phyloP scores from a whole-genome alignment of 2,329 filamentous ascomycete genomes.

The Monosporascus sp. region DNA sequence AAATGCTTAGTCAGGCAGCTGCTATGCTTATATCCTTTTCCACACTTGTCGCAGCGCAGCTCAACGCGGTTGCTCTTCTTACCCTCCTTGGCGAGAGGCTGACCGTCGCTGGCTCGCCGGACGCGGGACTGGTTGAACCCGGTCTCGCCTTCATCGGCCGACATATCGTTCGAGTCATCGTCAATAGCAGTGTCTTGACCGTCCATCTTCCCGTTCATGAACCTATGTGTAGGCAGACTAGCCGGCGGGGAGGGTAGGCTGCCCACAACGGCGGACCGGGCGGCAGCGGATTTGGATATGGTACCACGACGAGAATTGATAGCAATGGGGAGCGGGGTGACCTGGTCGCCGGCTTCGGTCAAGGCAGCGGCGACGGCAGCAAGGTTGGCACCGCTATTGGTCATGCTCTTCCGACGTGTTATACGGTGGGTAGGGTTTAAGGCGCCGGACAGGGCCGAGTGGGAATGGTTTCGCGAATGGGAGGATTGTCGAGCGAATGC shows the following conservation, averaged over 20 bases:
- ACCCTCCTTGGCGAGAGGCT: slow-evolving; percentile 74
- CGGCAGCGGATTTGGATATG: slow-evolving; percentile 58
- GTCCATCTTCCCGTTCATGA: slow-evolving; percentile 43
- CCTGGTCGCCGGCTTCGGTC: slow-evolving; percentile 58
- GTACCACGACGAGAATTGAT: slow-evolving; percentile 58
- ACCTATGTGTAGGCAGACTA: slow-evolving; percentile 58
- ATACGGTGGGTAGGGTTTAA: slow-evolving; percentile 80
- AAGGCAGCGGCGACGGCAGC: slow-evolving; percentile 70
- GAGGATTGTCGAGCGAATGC: slow-evolving; percentile 51
- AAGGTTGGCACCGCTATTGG: slow-evolving; percentile 65
- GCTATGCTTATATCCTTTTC: slow-evolving; percentile 99
- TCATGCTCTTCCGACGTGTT: slow-evolving; percentile 90
- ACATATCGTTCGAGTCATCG: slow-evolving; percentile 58
- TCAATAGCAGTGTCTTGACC: slow-evolving; percentile 60
- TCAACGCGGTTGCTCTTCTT: slow-evolving; percentile 75
- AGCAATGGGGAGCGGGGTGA: slow-evolving; percentile 51
- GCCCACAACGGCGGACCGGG: slow-evolving; percentile 45
- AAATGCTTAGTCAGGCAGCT: slow-evolving; percentile 99
- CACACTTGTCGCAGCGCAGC: slow-evolving; percentile 94
- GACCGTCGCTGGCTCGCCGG: slow-evolving; percentile 76
- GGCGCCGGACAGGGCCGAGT: slow-evolving; percentile 71
- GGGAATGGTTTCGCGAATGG: slow-evolving; percentile 71
- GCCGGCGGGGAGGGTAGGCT: slow-evolving; percentile 61
- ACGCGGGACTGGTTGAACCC: slow-evolving; percentile 45
- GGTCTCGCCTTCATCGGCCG: slow-evolving; percentile 47